Conservation (phyloP, 2,329 filamentous ascomycete species). For the Ophidiomyces ophidiicola region DNA sequence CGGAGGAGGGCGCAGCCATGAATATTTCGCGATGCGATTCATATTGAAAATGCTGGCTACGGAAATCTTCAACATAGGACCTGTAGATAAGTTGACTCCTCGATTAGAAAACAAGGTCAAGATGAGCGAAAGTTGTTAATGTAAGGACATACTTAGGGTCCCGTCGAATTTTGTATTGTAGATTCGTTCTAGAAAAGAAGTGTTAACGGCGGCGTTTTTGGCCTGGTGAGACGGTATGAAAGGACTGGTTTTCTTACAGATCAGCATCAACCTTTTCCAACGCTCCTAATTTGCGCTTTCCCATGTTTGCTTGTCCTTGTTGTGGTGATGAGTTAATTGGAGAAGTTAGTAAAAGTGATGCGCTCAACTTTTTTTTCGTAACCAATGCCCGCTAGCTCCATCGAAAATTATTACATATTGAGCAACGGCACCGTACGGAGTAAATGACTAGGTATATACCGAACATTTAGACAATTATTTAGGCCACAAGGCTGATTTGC, state of each 20-base stretch:
- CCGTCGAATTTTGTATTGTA: constrained; percentile 82
- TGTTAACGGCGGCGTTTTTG: not conserved
- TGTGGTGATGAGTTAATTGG: not conserved
- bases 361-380: no score
- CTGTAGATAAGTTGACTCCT: no score
- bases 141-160: constrained; percentile 56
- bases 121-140: not conserved
- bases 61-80: constrained; percentile 82
- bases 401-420: no score
- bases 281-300: constrained; percentile 78
- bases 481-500: no score
- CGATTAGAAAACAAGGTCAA: not conserved
- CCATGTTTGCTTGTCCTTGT: constrained; percentile 44
- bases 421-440: no score
- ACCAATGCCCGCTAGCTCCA: no score
- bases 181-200: constrained; percentile 49
- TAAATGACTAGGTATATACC: no score
- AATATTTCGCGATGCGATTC: constrained; percentile 85
- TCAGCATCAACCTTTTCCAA: constrained; percentile 93
- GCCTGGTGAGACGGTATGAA: constrained; percentile 6
- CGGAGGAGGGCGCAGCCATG: constrained; percentile 65
- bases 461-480: no score
- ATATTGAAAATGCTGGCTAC: constrained; percentile 82
- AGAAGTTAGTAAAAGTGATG: no score
- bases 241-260: constrained; percentile 43